Evolutionary conservation across 129 eudicot genomes (phyloP).

Genomic region (Flaveria sonorensis): DNA sequence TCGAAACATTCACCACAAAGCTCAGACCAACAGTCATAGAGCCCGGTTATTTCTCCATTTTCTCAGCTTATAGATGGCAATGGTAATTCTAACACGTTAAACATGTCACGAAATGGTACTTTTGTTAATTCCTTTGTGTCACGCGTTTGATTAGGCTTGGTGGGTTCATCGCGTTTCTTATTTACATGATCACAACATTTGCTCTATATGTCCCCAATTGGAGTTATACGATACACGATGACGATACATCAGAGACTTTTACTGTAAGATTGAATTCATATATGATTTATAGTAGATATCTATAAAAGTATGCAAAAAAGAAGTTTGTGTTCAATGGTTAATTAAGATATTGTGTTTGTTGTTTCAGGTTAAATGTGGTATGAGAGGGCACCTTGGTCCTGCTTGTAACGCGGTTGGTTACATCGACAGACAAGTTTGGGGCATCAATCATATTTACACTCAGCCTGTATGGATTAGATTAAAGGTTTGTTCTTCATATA

Average conservation of each 20-base stretch:
- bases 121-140: background rate
- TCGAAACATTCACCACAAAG: slow-evolving; percentile 69
- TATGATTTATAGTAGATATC: background rate
- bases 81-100: slow-evolving; percentile 41
- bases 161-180: slow-evolving; percentile 61
- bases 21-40: slow-evolving; percentile 52
- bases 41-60: slow-evolving; percentile 61
- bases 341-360: background rate
- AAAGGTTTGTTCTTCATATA: slow-evolving; percentile 44
- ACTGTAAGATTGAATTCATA: slow-evolving; percentile 34
- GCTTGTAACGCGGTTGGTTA: slow-evolving; percentile 95
- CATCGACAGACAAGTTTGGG: slow-evolving; percentile 85
- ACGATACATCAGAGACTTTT: slow-evolving; percentile 34
- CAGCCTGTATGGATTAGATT: slow-evolving; percentile 73
- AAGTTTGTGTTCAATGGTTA: background rate
- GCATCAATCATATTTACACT: slow-evolving; percentile 71
- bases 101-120: background rate
- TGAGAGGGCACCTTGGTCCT: slow-evolving; percentile 90
- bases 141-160: slow-evolving; percentile 50
- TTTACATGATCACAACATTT: slow-evolving; percentile 67
- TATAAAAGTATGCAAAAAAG: background rate
- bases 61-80: slow-evolving; percentile 81
- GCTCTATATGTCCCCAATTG: slow-evolving; percentile 74
- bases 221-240: slow-evolving; percentile 49
- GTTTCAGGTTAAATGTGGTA: slow-evolving; percentile 70